phyloP scores from a whole-genome alignment of 2,329 filamentous ascomycete species.

The Cytospora chrysosperma region DNA sequence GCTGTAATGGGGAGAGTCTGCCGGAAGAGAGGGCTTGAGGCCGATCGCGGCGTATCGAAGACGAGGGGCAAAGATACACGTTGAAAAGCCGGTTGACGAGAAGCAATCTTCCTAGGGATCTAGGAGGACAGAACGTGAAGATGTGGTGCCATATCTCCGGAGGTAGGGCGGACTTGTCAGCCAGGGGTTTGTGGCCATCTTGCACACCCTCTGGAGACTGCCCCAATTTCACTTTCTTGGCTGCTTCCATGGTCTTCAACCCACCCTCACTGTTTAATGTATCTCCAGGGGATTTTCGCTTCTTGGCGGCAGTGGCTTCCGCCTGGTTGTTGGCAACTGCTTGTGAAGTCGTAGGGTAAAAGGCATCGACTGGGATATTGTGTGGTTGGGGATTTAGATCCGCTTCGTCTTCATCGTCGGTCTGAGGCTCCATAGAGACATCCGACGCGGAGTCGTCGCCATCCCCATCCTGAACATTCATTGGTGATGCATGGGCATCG shows the following conservation, averaged over 20 bases:
- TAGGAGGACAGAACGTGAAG: slow-evolving; percentile 65
- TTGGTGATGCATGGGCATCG: slow-evolving; percentile 13
- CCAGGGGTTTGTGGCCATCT: slow-evolving; percentile 9
- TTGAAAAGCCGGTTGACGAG: slow-evolving; percentile 67
- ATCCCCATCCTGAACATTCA: slow-evolving; percentile 10
- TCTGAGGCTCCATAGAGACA: slow-evolving; percentile 37
- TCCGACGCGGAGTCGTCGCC: slow-evolving; percentile 34
- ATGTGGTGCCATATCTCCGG: slow-evolving; percentile 68
- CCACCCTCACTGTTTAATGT: slow-evolving; percentile 7
- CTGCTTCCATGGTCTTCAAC: slow-evolving; percentile 2
- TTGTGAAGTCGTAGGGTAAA: slow-evolving; percentile 16
- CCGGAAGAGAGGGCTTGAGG: slow-evolving; percentile 37
- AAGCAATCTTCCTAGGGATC: slow-evolving; percentile 63
- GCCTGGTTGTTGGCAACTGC: slow-evolving; percentile 19
- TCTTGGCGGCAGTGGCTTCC: slow-evolving; percentile 30
- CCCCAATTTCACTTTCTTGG: slow-evolving; percentile 34
- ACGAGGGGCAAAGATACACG: slow-evolving; percentile 53
- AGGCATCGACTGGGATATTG: not conserved
- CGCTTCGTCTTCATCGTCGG: slow-evolving; percentile 32
- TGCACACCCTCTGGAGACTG: slow-evolving; percentile 11
- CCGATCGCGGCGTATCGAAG: slow-evolving; percentile 31
- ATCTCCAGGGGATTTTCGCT: slow-evolving; percentile 30
- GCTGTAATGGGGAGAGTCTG: slow-evolving; percentile 42
- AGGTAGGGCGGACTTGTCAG: slow-evolving; percentile 44
- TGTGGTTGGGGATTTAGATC: not conserved